These are phyloP conservation scores for Raddia guianensis DNA, from an alignment of 176 grass and related monocot genomes.

Conservation along the genomic window DNA sequence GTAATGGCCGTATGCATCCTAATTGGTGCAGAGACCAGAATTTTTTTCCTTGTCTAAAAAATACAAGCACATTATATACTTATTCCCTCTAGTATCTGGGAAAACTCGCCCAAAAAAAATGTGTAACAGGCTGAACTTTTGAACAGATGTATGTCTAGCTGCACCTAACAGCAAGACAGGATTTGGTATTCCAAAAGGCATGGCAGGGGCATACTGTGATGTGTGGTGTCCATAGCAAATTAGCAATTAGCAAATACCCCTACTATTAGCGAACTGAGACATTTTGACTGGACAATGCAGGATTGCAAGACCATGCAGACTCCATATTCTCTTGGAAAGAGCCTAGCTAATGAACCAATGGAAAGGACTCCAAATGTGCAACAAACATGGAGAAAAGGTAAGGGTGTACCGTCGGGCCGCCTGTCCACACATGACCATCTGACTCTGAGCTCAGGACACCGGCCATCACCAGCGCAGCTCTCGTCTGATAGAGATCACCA, in stretches of 20 bases:
- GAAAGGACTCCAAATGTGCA: neutral
- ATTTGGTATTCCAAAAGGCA: neutral
- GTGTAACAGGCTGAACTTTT: neutral
- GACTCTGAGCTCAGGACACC: slow-evolving; percentile 66
- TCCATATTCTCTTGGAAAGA: neutral
- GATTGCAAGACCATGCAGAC: neutral
- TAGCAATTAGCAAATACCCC: neutral
- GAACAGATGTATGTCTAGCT: neutral
- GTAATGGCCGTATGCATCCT: too few species aligned
- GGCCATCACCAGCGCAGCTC: slow-evolving; percentile 65
- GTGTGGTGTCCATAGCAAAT: neutral
- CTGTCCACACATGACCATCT: slow-evolving; percentile 72
- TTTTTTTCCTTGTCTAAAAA: too few species aligned
- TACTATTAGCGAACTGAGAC: neutral
- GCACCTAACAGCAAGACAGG: neutral
- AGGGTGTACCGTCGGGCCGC: slow-evolving; percentile 66
- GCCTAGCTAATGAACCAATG: neutral
- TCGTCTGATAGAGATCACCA: slow-evolving; percentile 80
- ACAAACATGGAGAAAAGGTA: neutral
- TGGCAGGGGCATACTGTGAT: neutral
- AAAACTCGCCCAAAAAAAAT: neutral
- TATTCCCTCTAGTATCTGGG: neutral
- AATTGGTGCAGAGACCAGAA: too few species aligned
- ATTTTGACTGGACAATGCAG: neutral
- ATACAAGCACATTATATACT: slow-evolving; percentile 20